Conservation (phyloP, 345 rosid species). For the Odontarrhena argentea region DNA sequence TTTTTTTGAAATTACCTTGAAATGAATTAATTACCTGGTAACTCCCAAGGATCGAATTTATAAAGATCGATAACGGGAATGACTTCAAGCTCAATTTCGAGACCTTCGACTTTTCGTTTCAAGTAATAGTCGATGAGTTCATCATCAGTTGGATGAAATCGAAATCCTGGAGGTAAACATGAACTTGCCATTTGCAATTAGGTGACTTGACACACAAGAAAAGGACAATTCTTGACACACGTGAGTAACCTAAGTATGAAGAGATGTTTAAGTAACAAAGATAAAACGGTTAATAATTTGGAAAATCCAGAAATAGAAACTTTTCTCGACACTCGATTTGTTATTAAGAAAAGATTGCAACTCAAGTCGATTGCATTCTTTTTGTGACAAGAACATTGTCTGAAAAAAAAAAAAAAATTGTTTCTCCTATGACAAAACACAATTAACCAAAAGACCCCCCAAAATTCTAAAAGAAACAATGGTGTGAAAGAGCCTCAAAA, state of each 20-base stretch:
- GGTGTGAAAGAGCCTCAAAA: slow-evolving; percentile 23
- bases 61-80: slow-evolving; percentile 72
- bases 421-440: not conserved
- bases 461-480: not conserved
- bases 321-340: slow-evolving; percentile 62
- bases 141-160: slow-evolving; percentile 83
- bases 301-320: slow-evolving; percentile 91
- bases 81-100: slow-evolving; percentile 67
- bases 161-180: slow-evolving; percentile 80
- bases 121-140: slow-evolving; percentile 76
- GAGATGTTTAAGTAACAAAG: slow-evolving; percentile 4
- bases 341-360: slow-evolving; percentile 62
- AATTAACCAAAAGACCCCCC: not conserved
- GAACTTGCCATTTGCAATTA: slow-evolving; percentile 62
- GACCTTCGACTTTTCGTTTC: slow-evolving; percentile 62
- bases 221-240: not conserved
- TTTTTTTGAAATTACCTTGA: too few relatives aligned
- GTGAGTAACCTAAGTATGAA: not conserved
- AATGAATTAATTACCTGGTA: too few relatives aligned
- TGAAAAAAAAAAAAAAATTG: not conserved
- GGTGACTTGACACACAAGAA: slow-evolving; percentile 23
- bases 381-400: slow-evolving; percentile 65
- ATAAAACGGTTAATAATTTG: slow-evolving; percentile 63
- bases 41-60: slow-evolving; percentile 78
- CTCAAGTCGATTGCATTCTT: slow-evolving; percentile 61